Evolutionary conservation across 768 basidiomycete genomes (phyloP), one percentile per base, ranked within the genome.

Genomic region (Podaxis mareebaensis): DNA sequence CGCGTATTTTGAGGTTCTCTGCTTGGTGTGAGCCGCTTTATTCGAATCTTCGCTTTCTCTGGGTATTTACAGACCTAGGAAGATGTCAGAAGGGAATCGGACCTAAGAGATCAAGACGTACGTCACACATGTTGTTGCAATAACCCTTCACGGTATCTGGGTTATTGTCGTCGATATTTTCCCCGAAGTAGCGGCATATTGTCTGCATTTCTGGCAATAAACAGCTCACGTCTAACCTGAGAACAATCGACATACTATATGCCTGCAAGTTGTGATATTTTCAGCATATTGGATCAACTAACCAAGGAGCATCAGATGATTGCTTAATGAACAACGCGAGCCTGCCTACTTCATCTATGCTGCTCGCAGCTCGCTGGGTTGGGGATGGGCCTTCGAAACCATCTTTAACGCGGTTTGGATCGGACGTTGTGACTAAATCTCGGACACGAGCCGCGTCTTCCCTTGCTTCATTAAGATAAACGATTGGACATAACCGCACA

Each of bases 121-220:
- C 92, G 71, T 95, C 93, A 68, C 93, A 95, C 91, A 93, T 93
- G 53, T 79, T 77, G 57, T 88, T 74, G 67, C 93, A 95, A 67
- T 90, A 86, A 3, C 69, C 68, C 60, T 79, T 80, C 57, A 82
- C 72, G 11, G 78, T 63, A 6, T 76, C 78, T 8, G 76, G 67
- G 66, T 89, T 79, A 11, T 69, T 72, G 6, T 75, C 68, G 65
- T 90, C 81, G 40, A 92, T 83, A 0, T 68, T 65, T 73, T 94
- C 93, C 1, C 90, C 93, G 66, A 95, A 94, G 71, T 91, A 92
- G 52, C 84, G 85, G 69, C 93, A 93, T 63, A 94, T 88, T 1
- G 82, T 78, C 90, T 93, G 56, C n/a, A 8, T 15, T 20, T 17
- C 11, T 58, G 5, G 26, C 2, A 30, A 3, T 51, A 17, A 49